A percentile compares a stretch with the other conserved stretches of the same genome.
Conservation (phyloP, 75 land plant species). For the Chamaecyparis obtusa region DNA sequence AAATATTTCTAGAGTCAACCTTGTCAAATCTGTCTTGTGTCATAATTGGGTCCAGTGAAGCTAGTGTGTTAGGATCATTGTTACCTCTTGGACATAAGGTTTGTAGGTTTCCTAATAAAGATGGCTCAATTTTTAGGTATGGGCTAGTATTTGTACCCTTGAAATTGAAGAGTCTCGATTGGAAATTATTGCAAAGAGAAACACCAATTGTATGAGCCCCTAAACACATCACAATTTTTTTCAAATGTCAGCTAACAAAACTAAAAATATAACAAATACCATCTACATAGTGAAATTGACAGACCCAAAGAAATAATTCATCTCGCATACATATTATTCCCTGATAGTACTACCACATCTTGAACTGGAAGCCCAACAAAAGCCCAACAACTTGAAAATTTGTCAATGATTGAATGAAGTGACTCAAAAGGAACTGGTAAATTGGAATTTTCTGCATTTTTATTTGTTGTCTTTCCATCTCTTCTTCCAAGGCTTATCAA, state of each 20-base stretch:
- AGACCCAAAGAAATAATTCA: neutral
- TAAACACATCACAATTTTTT: neutral
- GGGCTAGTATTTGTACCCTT: conserved; percentile 7
- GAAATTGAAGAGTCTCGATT: conserved; percentile 19
- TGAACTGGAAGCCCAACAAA: conserved; percentile 19
- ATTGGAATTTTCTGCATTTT: conserved; percentile 13
- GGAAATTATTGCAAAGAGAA: conserved; percentile 14
- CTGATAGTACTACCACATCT: conserved; percentile 17
- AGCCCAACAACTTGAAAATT: too few relatives aligned
- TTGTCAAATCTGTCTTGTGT: conserved; percentile 37
- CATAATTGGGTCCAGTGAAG: conserved; percentile 20
- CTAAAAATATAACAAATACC: too few relatives aligned
- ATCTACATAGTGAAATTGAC: too few relatives aligned
- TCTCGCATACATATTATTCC: neutral
- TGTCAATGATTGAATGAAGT: conserved; percentile 7
- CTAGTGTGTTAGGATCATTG: neutral
- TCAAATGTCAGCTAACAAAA: too few relatives aligned
- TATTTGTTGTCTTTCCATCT: conserved; percentile 16
- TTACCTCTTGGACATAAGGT: conserved; percentile 16
- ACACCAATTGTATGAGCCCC: conserved; percentile 24
- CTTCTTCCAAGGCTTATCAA: conserved; percentile 18
- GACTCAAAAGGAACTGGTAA: conserved; percentile 17
- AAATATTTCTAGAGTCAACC: conserved; percentile 26
- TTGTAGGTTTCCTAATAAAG: conserved; percentile 1
- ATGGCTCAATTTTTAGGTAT: conserved; percentile 14